Conservation (phyloP, 495 filamentous ascomycete species). For the Annulohypoxylon moriforme region DNA sequence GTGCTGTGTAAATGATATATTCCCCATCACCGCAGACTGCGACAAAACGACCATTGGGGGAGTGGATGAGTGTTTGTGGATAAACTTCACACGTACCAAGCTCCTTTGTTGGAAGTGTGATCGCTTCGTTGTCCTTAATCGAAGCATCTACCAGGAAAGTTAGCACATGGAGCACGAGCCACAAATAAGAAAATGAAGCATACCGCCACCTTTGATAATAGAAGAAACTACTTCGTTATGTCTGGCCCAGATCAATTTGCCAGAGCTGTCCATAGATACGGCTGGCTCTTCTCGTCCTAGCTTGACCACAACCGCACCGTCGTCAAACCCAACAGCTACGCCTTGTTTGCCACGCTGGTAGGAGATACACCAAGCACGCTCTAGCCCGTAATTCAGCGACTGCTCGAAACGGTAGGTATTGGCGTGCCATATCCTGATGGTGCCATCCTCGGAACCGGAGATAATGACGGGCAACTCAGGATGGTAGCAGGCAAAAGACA, state of each 20-base stretch:
- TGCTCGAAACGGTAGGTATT: slow-evolving; percentile 89
- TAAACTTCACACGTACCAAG: slow-evolving; percentile 96
- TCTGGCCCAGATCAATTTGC: slow-evolving; percentile 94
- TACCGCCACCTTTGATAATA: slow-evolving; percentile 89
- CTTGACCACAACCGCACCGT: slow-evolving; percentile 96
- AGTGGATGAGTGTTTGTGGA: slow-evolving; percentile 91
- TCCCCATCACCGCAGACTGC: slow-evolving; percentile 97
- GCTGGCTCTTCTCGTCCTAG: slow-evolving; percentile 98
- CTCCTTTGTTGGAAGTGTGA: slow-evolving; percentile 90
- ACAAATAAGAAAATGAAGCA: slow-evolving; percentile 32
- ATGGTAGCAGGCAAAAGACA: slow-evolving; percentile 99
- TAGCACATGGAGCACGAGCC: slow-evolving; percentile 6
- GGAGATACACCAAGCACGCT: slow-evolving; percentile 96
- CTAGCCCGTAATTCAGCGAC: slow-evolving; percentile 92
- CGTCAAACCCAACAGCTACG: slow-evolving; percentile 95
- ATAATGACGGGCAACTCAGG: slow-evolving; percentile 97
- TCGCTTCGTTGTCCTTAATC: slow-evolving; percentile 87
- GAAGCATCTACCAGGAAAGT: slow-evolving; percentile 66
- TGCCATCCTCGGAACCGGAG: slow-evolving; percentile 97
- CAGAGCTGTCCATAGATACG: slow-evolving; percentile 94
- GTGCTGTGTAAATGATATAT: slow-evolving; percentile 95
- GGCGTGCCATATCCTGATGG: slow-evolving; percentile 98
- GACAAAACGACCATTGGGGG: slow-evolving; percentile 97
- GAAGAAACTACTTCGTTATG: slow-evolving; percentile 94
- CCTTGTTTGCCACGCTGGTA: slow-evolving; percentile 95